Evolutionary conservation across 1,139 yeast genomes (phyloP), one percentile per base, ranked within the genome.

Genomic region (Hemisphaericaspora lyxosophila): DNA sequence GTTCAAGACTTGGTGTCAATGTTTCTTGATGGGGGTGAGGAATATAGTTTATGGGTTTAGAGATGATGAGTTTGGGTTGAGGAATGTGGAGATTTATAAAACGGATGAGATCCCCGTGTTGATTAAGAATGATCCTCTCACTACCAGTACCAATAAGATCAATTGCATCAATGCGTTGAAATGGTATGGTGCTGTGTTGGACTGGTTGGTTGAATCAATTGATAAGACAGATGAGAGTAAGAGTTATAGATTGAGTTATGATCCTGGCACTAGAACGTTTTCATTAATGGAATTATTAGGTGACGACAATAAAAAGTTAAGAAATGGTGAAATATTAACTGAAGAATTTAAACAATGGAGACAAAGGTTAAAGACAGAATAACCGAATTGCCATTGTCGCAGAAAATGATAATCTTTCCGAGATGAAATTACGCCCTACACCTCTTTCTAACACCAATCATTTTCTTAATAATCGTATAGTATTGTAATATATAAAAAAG

Each of bases 1-100:
- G 31, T 78, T 83, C 57, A 78, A 71, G 44, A 75, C 94, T 0
- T 94, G 99, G 99, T 89, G 96, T 3, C 97, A 90, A 64, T 83
- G 95, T 46, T 94, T 90, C 58, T 64, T 94, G 29, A 71, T 88
- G 38, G 98, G 98, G 4, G 75, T 90, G 13, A 81, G 84, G 8
- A 78, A 77, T 44, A 73, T 92, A 4, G 76, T 86, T 1, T 86
- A 87, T 55, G 99, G 97, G 0, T 92, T 85, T 60, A 73, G 97
- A 46, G 95, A 89, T 55, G 85, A 85, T 20, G 64, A 75, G 30
- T 73, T 85, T 36, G 59, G 73, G 19, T 64, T 94, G 40, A 68
- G 74, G 46, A 63, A 82, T 3, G 79, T 88, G 2, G 97, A 92
- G 59, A 79, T 83, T 42, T 89, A 69, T 58, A 70, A 77, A 36